Evolutionary conservation across 345 rosid genomes (phyloP), one percentile per base, ranked within the genome.

Genomic region (Acer negundo): DNA sequence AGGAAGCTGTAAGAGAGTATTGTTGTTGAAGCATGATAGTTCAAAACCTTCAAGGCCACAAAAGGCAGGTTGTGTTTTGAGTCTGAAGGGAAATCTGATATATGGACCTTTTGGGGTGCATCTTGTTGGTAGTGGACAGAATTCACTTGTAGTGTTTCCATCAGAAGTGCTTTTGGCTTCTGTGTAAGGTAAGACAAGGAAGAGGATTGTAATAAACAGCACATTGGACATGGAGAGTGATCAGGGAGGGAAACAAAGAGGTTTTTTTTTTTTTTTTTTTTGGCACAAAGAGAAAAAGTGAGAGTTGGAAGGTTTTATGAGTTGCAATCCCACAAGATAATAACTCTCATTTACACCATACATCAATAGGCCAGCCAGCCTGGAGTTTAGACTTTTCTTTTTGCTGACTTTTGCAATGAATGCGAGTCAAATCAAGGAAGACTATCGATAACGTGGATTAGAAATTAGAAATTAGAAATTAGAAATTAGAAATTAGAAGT

Each of bases 31-130:
- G 44, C 77, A 74, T 1, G 69, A 74, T 23, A 62, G 10, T 24
- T 74, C 77, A 74, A 74, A 74, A 22, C 59, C 77, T 44, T 62
- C 44, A 44, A 9, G 69, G n/a, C 59, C 77, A 46, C 77, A 74
- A 46, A 6, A 42, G 3, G 0, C 22, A 8, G 61, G 59, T 44
- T 74, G 77, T 16, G 69, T 62, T 62, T 74, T 46, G 69, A 74
- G 77, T 24, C 59, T 62, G 23, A 74, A 74, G 24, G 77, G 61
- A 74, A 23, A 74, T 62, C 76, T 73, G 68, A 73, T 73, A 0
- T 10, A 16, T 62, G 76, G 68, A 15, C 17, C 13, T 4, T 72
- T n/a, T 4, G 17, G 20, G 10, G 40, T 10, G 59, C 69, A 73
- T 9, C 6, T 23, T 44, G 24, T 73, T 62, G 76, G 38, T 31